Conservation (phyloP, 2,329 filamentous ascomycete genomes). For the Penicillium vulpinum region DNA sequence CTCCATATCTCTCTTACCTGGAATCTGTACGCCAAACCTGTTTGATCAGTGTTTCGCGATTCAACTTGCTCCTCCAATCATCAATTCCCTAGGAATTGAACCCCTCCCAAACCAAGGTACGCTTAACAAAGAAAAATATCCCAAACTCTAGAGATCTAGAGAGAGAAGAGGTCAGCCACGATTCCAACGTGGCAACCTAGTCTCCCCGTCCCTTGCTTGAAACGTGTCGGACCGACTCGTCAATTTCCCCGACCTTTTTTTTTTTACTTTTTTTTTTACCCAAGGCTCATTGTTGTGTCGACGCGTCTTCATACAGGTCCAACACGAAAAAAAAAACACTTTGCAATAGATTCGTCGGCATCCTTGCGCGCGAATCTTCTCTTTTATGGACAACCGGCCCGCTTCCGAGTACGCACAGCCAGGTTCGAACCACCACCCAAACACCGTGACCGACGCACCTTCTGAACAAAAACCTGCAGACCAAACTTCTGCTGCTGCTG, state of each 20-base stretch:
- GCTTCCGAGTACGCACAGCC: slow-evolving; percentile 78
- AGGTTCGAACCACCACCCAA: slow-evolving; percentile 73
- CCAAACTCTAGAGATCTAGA: too few relatives aligned
- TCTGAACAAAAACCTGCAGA: slow-evolving; percentile 88
- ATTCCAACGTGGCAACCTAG: slow-evolving; percentile 21
- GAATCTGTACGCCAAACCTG: slow-evolving; percentile 4
- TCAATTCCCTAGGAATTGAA: slow-evolving; percentile 3
- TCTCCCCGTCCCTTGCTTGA: slow-evolving; percentile 21
- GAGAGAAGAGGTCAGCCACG: slow-evolving; percentile 15
- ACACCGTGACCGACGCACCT: slow-evolving; percentile 58
- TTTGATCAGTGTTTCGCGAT: slow-evolving; percentile 4
- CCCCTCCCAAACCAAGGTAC: too few relatives aligned
- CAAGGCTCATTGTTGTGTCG: slow-evolving; percentile 31
- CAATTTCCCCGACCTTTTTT: slow-evolving; percentile 23
- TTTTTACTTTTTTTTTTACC: background rate
- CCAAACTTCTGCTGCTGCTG: slow-evolving; percentile 78
- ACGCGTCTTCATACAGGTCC: slow-evolving; percentile 33
- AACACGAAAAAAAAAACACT: slow-evolving; percentile 25
- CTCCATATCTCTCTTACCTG: too few relatives aligned
- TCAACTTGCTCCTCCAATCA: background rate
- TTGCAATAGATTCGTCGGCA: slow-evolving; percentile 8
- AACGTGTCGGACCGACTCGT: slow-evolving; percentile 20
- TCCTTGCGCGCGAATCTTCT: slow-evolving; percentile 27
- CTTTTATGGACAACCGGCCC: slow-evolving; percentile 61
- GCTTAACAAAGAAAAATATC: slow-evolving; percentile 2